Evolutionary conservation across 192 early-diverging fungal species (phyloP).

Genomic region (Cetraspora pellucida): DNA sequence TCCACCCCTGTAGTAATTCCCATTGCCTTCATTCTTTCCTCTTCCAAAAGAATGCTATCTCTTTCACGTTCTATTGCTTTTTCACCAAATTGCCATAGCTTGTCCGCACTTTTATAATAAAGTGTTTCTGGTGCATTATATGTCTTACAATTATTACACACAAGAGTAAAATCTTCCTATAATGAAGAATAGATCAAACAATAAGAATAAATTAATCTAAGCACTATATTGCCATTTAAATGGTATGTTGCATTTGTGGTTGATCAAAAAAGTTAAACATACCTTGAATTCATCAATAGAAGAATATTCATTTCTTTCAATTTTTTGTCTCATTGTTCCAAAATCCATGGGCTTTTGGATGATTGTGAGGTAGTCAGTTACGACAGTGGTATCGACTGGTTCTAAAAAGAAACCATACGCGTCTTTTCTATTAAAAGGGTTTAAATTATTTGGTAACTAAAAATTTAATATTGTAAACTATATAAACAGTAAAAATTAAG

Average conservation of each 20-base stretch:
- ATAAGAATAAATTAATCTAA: background rate
- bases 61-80: constrained; percentile 73
- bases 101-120: constrained; percentile 82
- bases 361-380: constrained; percentile 79
- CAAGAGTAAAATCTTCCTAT: constrained; percentile 71
- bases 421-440: constrained; percentile 59
- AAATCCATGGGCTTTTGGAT: constrained; percentile 91
- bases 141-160: constrained; percentile 77
- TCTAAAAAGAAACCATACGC: constrained; percentile 85
- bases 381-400: constrained; percentile 76
- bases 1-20: background rate
- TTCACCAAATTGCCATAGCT: constrained; percentile 67
- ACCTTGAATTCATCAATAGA: constrained; percentile 66
- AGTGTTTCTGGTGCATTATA: constrained; percentile 84
- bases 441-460: background rate
- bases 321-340: constrained; percentile 82
- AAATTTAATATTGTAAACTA: background rate
- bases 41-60: constrained; percentile 41
- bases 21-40: constrained; percentile 28
- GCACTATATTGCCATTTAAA: background rate
- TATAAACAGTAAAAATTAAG: background rate
- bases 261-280: background rate
- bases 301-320: constrained; percentile 62
- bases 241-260: too few relatives aligned
- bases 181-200: background rate